phyloP scores from a whole-genome alignment of 2,329 filamentous ascomycete species.

The Pseudopyricularia javanii region DNA sequence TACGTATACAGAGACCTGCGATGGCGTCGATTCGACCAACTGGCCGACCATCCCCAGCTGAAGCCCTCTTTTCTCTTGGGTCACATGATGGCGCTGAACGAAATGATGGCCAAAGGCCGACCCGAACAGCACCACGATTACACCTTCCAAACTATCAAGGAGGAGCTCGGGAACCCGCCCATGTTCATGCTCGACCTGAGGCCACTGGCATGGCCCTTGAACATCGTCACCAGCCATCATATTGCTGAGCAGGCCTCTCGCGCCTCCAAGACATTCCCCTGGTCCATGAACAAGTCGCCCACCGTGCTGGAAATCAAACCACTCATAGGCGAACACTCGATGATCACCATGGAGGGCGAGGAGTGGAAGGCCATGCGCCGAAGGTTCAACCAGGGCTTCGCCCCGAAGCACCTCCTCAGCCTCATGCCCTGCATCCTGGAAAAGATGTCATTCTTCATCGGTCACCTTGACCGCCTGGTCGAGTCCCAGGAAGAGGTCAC shows the following conservation, averaged over 20 bases:
- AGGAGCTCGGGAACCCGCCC: constrained; percentile 17
- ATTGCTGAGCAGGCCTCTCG: constrained; percentile 24
- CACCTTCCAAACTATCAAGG: constrained; percentile 14
- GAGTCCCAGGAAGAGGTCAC: constrained; percentile 13
- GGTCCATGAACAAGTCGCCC: constrained; percentile 18
- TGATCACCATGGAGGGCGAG: constrained; percentile 12
- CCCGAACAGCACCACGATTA: constrained; percentile 8
- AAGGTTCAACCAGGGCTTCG: constrained; percentile 23
- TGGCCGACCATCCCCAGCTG: constrained; percentile 10
- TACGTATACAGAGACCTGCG: constrained; percentile 3
- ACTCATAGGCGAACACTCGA: constrained; percentile 12
- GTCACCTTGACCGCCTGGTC: constrained; percentile 16
- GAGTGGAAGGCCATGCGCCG: constrained; percentile 20
- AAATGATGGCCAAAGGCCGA: constrained; percentile 3
- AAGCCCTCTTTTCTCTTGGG: constrained; percentile 12
- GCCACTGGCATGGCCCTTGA: constrained; percentile 18
- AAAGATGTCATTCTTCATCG: constrained; percentile 17
- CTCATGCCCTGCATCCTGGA: constrained; percentile 22
- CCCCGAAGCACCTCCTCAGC: constrained; percentile 23
- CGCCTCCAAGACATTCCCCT: constrained; percentile 16
- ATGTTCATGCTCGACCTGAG: constrained; percentile 21
- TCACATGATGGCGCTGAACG: constrained; percentile 9
- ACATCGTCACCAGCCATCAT: constrained; percentile 18
- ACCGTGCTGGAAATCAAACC: constrained; percentile 13
- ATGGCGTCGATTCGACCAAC: constrained; percentile 11